phyloP scores from a whole-genome alignment of 306 rosid species.

The Malus sylvestris region DNA sequence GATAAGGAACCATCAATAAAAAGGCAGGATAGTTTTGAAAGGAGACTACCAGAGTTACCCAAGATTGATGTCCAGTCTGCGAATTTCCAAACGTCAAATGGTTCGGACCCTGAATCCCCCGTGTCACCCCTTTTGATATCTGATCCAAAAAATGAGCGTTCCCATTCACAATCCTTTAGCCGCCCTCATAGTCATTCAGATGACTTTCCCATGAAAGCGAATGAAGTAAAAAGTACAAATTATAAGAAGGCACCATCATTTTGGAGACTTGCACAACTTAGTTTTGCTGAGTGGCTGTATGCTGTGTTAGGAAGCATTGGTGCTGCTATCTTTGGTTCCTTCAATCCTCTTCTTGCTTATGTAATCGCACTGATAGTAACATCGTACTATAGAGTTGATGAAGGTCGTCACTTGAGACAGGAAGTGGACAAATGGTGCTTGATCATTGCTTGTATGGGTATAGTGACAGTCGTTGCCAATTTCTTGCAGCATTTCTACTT shows the following conservation, averaged over 20 bases:
- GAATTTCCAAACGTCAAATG: slow-evolving; percentile 62
- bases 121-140: slow-evolving; percentile 91
- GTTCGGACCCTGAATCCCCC: slow-evolving; percentile 97
- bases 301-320: slow-evolving; percentile 96
- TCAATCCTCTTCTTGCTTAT: slow-evolving; percentile 98
- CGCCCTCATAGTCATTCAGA: slow-evolving; percentile 83
- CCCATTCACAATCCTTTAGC: slow-evolving; percentile 97
- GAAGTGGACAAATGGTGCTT: slow-evolving; percentile 94
- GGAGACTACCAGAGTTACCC: slow-evolving; percentile 88
- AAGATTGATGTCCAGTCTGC: slow-evolving; percentile 86
- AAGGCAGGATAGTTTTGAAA: slow-evolving; percentile 97
- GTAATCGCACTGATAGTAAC: slow-evolving; percentile 86
- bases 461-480: slow-evolving; percentile 94
- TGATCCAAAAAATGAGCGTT: slow-evolving; percentile 96
- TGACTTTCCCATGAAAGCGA: slow-evolving; percentile 46
- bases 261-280: slow-evolving; percentile 96
- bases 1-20: slow-evolving; percentile 85
- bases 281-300: slow-evolving; percentile 98
- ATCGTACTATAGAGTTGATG: slow-evolving; percentile 48
- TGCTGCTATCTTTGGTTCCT: slow-evolving; percentile 97
- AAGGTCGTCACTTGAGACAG: slow-evolving; percentile 25
- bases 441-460: slow-evolving; percentile 96
- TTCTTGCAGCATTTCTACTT: slow-evolving; percentile 98
- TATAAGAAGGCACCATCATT: slow-evolving; percentile 69
- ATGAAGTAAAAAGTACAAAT: slow-evolving; percentile 37